Percentiles rank a stretch among this genome's conserved stretches.
These are phyloP conservation scores for Hypomontagnella submonticulosa DNA, from an alignment of 495 filamentous ascomycete species.

Conservation along the genomic window DNA sequence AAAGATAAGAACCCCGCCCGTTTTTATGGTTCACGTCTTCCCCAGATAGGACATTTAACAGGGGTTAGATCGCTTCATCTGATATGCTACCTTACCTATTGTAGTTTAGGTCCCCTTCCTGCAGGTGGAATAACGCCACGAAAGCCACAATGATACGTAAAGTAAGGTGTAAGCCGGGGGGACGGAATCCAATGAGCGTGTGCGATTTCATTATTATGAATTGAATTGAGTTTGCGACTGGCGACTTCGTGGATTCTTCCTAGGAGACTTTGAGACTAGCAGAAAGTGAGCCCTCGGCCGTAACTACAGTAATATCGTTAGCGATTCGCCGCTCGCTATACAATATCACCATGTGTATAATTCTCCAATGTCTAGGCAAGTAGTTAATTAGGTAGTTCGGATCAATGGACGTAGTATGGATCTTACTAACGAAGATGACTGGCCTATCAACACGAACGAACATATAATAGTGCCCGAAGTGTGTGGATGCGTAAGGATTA, in stretches of 20 bases:
- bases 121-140: conserved; percentile 8
- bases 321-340: too few species aligned
- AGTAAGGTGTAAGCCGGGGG: background rate
- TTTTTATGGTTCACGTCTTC: conserved; percentile 16
- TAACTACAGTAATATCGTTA: too few species aligned
- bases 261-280: too few species aligned
- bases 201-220: conserved; percentile 18
- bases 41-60: conserved; percentile 21
- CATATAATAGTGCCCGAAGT: background rate
- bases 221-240: conserved; percentile 15
- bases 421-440: conserved; percentile 12
- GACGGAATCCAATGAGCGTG: conserved; percentile 32
- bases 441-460: conserved; percentile 4
- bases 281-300: too few species aligned
- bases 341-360: background rate
- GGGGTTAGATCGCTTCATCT: conserved; percentile 7
- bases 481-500: conserved; percentile 13
- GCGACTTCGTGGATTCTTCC: too few species aligned
- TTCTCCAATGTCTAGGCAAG: too few species aligned
- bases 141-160: conserved; percentile 24
- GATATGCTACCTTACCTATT: conserved; percentile 15
- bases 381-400: conserved; percentile 3
- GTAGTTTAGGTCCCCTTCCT: conserved; percentile 10
- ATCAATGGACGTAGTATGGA: conserved; percentile 16
- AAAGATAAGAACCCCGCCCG: conserved; percentile 21